These are phyloP conservation scores for Melastoma malabathricum DNA, from an alignment of 345 rosid genomes.

Conservation along the genomic window DNA sequence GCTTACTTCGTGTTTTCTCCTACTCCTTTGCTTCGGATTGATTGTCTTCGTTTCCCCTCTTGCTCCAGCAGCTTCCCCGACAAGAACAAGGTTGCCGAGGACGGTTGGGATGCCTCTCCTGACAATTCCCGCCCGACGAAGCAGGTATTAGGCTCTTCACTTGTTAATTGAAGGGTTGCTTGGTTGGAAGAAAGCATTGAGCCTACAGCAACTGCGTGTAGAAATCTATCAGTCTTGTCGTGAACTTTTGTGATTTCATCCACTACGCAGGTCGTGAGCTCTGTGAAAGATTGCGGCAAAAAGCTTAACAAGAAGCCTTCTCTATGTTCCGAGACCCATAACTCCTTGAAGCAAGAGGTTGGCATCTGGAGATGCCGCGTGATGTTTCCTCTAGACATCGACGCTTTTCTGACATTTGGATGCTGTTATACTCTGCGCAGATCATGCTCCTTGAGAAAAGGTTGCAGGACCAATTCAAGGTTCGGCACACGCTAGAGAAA, in stretches of 20 bases:
- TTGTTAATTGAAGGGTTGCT: background rate
- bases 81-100: constrained; percentile 41
- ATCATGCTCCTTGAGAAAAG: constrained; percentile 73
- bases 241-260: too few species aligned
- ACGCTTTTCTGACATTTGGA: background rate
- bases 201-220: too few species aligned
- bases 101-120: constrained; percentile 24
- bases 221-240: too few species aligned
- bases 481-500: constrained; percentile 64
- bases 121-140: constrained; percentile 42
- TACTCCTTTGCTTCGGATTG: constrained; percentile 9
- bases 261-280: constrained; percentile 43
- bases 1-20: constrained; percentile 13
- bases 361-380: constrained; percentile 1
- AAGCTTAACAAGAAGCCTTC: constrained; percentile 32
- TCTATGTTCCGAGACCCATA: constrained; percentile 33
- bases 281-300: constrained; percentile 22
- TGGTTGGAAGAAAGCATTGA: too few species aligned
- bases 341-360: constrained; percentile 82
- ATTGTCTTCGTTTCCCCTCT: constrained; percentile 18
- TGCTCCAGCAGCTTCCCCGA: constrained; percentile 58
- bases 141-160: constrained; percentile 27
- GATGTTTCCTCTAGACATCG: background rate
- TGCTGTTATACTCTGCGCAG: constrained; percentile 19
- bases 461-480: constrained; percentile 63